phyloP scores from a whole-genome alignment of 495 filamentous ascomycete genomes.

The Evansstolkia leycettana region DNA sequence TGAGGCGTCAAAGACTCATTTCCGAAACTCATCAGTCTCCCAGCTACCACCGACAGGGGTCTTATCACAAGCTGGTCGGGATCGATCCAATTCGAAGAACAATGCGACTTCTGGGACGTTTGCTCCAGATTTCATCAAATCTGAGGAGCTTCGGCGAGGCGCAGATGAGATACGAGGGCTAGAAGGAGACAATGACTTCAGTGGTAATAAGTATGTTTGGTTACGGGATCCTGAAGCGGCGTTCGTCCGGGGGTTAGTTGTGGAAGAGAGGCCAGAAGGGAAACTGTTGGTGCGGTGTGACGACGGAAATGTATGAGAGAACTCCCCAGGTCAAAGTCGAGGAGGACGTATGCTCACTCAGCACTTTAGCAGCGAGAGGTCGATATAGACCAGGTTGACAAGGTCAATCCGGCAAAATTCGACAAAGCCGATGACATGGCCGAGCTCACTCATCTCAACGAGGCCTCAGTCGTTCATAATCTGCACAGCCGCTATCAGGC shows the following conservation, averaged over 20 bases:
- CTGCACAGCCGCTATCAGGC: constrained; percentile 86
- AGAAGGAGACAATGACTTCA: constrained; percentile 96
- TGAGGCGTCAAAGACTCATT: constrained; percentile 31
- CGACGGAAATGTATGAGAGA: constrained; percentile 72
- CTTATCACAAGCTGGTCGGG: constrained; percentile 12
- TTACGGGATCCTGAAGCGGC: constrained; percentile 73
- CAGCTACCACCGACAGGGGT: constrained; percentile 23
- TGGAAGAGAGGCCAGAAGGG: constrained; percentile 61
- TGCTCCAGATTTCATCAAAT: constrained; percentile 88
- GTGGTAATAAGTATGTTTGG: constrained; percentile 98
- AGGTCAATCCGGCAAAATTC: constrained; percentile 98
- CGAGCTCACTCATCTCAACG: constrained; percentile 93
- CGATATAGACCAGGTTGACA: constrained; percentile 77
- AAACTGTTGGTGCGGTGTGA: constrained; percentile 80
- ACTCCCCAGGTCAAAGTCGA: background rate
- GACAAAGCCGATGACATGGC: constrained; percentile 99
- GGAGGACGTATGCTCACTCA: constrained; percentile 3
- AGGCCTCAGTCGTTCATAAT: constrained; percentile 96
- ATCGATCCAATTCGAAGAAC: constrained; percentile 52
- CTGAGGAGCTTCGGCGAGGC: constrained; percentile 55
- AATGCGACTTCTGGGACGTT: constrained; percentile 62
- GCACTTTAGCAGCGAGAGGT: constrained; percentile 67
- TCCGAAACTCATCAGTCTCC: constrained; percentile 44
- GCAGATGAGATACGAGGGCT: constrained; percentile 61
- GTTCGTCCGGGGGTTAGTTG: constrained; percentile 83